Evolutionary conservation across 371 early-diverging fungal genomes (phyloP), one percentile per base, ranked within the genome.

Genomic region (Massospora cicadina): DNA sequence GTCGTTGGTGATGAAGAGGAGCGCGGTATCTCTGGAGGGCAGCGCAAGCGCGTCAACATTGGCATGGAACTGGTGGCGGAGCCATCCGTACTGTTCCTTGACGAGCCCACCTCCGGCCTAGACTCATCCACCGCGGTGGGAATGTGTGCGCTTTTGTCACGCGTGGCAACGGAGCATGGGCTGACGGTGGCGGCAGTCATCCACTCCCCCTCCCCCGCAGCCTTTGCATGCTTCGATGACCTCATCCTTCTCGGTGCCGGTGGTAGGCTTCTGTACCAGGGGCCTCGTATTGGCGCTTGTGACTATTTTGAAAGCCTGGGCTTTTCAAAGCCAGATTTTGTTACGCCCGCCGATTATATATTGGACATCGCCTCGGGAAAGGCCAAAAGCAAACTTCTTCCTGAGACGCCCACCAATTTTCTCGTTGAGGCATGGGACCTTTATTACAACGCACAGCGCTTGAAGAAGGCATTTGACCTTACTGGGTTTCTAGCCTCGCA

Each of bases 71-170:
- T 89, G 1, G 85, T 86, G 3, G 86, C 86, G 1, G 87, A 91
- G 29, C 91, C 98, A 1, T 82, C 85, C 7, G 79, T 95, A 31
- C 70, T 97, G 62, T 91, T 96, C 68, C 70, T 96, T 70, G 98
- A 98, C 70, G 98, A 98, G 70, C 93, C 93, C 10, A 93, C 94
- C 1, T 58, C 75, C 89, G 93, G 93, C 0, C 76, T 92, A 29
- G 93, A 91, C 70, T 78, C 83, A 23, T 75, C 81, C 21, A 82
- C 86, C 1, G 76, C 88, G 3, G 74, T 76, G 26, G 81, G 87
- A 65, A 83, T 88, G 1, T 79, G 84, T 65, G 68, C 69, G 26
- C 70, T 85, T 54, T 69, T 85, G 13, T 75, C 73, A 63, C 67
- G 77, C 28, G 77, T 87, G 68, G 78, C 85, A 1, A 72, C 70